Evolutionary conservation across 805 yeast genomes (phyloP), one percentile per base, ranked within the genome.

Genomic region (Candida boidinii): DNA sequence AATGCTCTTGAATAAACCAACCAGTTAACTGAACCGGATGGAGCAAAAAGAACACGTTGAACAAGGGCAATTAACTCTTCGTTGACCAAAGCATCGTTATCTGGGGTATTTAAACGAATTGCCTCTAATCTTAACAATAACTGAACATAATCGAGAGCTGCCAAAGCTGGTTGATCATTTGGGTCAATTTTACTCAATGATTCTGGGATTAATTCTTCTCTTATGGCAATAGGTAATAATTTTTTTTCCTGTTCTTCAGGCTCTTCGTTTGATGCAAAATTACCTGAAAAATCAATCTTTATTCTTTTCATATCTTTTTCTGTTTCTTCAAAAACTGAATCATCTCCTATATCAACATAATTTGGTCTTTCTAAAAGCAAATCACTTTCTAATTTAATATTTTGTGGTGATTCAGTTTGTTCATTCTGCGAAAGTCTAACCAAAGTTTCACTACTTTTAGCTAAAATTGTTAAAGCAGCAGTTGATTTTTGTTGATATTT

Each of bases 41-140:
- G 66, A 30, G 73, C 63, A 54, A 70, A 71, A 15, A 90, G 60
- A 9, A 90, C 68, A 44, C 98, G 70, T 29, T 72, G 70, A 2
- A 83, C 79, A 26, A 85, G 56, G 0, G 96, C 90, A 41, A 71
- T 53, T n/a, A 87, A 58, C 50, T 88, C 95, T 57, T 87, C 95
- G 39, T 80, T 84, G 1, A 80, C 80, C 31, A 92, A 60, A 0
- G 76, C 65, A 48, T 79, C 74, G 15, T 75, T 75, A 0, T 77
- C 62, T 1, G 96, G 96, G 4, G 90, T 69, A 1, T 81, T 74
- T 34, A 76, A 80, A 35, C 71, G 68, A 21, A 83, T 58, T 2
- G 78, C 67, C 31, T 76, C 70, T 30, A 79, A 60, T 41, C 88
- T 69, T 36, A 88, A 62, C 20, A 92, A 57, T 16, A 92, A 58